A percentile compares a stretch with the other conserved stretches of the same genome.
Evolutionary conservation across 306 rosid species (phyloP).

Genomic region (Gleditsia sinensis): DNA sequence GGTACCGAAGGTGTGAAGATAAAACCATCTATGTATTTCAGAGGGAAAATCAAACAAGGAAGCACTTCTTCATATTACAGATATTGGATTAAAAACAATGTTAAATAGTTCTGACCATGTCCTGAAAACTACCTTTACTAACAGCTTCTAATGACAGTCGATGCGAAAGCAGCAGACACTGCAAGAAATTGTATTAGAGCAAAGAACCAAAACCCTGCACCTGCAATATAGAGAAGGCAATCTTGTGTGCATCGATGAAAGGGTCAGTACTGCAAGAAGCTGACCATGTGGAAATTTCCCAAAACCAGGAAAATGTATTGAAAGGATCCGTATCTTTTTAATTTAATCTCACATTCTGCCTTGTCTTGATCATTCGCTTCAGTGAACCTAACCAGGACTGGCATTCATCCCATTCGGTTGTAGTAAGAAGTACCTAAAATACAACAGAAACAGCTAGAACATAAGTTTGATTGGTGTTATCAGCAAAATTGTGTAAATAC

Average conservation of each 20-base stretch:
- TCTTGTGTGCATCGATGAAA: constrained; percentile 52
- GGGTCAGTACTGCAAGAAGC: constrained; percentile 43
- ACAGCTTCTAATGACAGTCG: constrained; percentile 51
- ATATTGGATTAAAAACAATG: constrained; percentile 49
- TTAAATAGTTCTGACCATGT: constrained; percentile 32
- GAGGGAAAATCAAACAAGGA: constrained; percentile 26
- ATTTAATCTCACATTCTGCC: constrained; percentile 64
- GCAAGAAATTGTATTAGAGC: constrained; percentile 43
- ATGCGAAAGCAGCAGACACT: constrained; percentile 52
- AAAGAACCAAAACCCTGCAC: constrained; percentile 56
- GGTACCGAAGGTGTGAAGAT: constrained; percentile 35
- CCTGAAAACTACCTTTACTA: constrained; percentile 59
- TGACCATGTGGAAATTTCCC: constrained; percentile 12
- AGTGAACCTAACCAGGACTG: constrained; percentile 74
- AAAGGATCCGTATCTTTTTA: constrained; percentile 18
- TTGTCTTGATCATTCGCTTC: constrained; percentile 77
- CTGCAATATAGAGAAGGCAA: constrained; percentile 52
- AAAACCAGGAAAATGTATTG: neutral
- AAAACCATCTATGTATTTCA: constrained; percentile 43
- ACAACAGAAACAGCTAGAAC: constrained; percentile 6
- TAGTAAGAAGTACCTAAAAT: constrained; percentile 59
- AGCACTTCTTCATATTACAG: constrained; percentile 54
- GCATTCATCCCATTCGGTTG: constrained; percentile 85
- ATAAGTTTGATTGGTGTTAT: neutral
- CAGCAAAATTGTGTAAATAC: neutral